phyloP scores from a whole-genome alignment of 306 rosid species.

The Fragaria vesca region DNA sequence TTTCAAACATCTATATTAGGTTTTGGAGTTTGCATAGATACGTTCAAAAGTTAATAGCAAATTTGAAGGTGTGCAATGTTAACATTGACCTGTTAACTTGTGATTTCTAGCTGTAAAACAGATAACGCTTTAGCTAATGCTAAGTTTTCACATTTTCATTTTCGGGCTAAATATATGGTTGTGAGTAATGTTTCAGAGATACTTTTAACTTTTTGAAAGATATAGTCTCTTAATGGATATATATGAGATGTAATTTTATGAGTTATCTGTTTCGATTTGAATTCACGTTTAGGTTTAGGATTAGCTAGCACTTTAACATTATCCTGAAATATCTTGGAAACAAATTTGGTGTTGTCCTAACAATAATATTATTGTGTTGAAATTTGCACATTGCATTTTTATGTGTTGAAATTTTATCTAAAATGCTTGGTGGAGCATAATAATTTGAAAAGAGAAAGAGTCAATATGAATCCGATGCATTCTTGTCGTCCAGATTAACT shows the following conservation, averaged over 20 bases:
- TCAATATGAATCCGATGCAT: not conserved
- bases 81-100: too few relatives aligned
- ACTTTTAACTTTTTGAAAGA: not conserved
- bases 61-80: not conserved
- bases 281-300: not conserved
- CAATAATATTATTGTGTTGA: not conserved
- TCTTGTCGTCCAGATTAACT: not conserved
- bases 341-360: not conserved
- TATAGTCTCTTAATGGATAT: not conserved
- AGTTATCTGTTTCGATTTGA: not conserved
- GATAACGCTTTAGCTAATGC: too few relatives aligned
- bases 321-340: not conserved
- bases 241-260: not conserved
- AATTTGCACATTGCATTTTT: not conserved
- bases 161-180: too few relatives aligned
- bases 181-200: not conserved
- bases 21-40: not conserved
- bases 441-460: not conserved
- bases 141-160: too few relatives aligned
- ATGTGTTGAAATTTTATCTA: not conserved
- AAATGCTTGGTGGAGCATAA: not conserved
- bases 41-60: not conserved
- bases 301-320: not conserved
- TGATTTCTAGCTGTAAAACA: too few relatives aligned
- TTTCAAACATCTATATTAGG: not conserved